Base-by-base conservation (phyloP, 768 basidiomycete genomes). In the Collybiopsis luxurians region DNA sequence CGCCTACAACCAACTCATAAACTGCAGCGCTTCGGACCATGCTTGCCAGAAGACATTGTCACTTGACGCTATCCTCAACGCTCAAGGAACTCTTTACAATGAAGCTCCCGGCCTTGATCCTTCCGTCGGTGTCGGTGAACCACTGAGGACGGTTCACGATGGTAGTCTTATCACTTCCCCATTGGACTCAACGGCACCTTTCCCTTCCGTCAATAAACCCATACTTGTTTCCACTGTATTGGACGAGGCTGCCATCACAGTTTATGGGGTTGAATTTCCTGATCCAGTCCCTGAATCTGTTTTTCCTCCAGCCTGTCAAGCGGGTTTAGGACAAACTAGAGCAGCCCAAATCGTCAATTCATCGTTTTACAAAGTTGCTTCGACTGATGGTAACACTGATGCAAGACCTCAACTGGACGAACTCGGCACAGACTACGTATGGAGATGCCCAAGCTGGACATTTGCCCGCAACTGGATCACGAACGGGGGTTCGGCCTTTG, bases 221-320 rank as follows among this genome's bases (percentile, higher is more conserved):
- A 61, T 95, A 51, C 71, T 96, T 27, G 69, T 94, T 49, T 84
- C 91, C 5, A 89, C 82, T 15, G 86, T 89, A 13, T 69, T 71
- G 42, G 75, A 93, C 65, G 94, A 96, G 64, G 91, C 86, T 0
- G 90, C 80, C 2, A 69, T 72, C n/a, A 74, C 82, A 27, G 85
- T 90, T 61, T 85, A 82, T 64, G 59, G 66, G 11, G 17, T 15
- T 28, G 61, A 57, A 44, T 79, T 81, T 67, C 55, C 67, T 13
- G 58, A 65, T 26, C 67, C 77, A 13, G 55, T 89, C 19, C 67
- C 75, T 34, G 67, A 68, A 31, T 61, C 68, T 2, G 61, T 63
- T 17, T 85, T 83, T 61, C 56, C 63, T 13, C 57, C 52, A 7
- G 61, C 78, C 27, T 78, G 83, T 47, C 56, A 74, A 1, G 61